Conservation (phyloP, 2,329 filamentous ascomycete genomes). For the Fusarium secorum region DNA sequence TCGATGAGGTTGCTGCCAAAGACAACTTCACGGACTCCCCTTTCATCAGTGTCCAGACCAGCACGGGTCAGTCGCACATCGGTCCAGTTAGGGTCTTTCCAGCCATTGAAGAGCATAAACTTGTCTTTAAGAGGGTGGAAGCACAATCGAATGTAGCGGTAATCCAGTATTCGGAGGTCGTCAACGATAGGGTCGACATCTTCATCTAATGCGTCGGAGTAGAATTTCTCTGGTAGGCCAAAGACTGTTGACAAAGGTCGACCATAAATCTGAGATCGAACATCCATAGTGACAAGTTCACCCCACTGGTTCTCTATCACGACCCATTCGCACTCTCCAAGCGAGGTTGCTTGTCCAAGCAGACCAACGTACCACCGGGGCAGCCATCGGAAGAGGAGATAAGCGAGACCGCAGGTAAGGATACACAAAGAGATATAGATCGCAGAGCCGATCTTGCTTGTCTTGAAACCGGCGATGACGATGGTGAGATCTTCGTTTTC, state of each 20-base stretch:
- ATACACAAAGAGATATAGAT: slow-evolving; percentile 76
- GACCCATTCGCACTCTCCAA: slow-evolving; percentile 86
- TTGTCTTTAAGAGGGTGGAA: slow-evolving; percentile 90
- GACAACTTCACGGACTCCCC: slow-evolving; percentile 80
- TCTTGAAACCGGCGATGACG: slow-evolving; percentile 89
- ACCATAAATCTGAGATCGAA: slow-evolving; percentile 64
- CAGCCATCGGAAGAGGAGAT: slow-evolving; percentile 87
- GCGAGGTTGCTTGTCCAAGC: slow-evolving; percentile 71
- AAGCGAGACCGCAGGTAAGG: slow-evolving; percentile 78
- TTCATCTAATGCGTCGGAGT: slow-evolving; percentile 62
- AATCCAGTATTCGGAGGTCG: slow-evolving; percentile 81
- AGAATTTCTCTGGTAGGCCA: slow-evolving; percentile 69
- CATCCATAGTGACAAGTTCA: slow-evolving; percentile 80
- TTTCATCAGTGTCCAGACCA: slow-evolving; percentile 89
- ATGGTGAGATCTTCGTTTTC: slow-evolving; percentile 93
- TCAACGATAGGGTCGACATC: slow-evolving; percentile 77
- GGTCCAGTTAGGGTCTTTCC: slow-evolving; percentile 93
- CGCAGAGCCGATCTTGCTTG: slow-evolving; percentile 72
- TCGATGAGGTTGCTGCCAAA: slow-evolving; percentile 93
- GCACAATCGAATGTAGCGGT: slow-evolving; percentile 92
- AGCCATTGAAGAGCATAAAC: slow-evolving; percentile 85
- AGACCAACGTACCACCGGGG: slow-evolving; percentile 85
- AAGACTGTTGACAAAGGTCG: slow-evolving; percentile 70
- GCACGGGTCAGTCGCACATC: slow-evolving; percentile 76
- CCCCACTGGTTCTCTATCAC: slow-evolving; percentile 98